Evolutionary conservation across 2,329 filamentous ascomycete genomes (phyloP), one percentile per base, ranked within the genome.

Genomic region (Phaeosphaeria sp.): DNA sequence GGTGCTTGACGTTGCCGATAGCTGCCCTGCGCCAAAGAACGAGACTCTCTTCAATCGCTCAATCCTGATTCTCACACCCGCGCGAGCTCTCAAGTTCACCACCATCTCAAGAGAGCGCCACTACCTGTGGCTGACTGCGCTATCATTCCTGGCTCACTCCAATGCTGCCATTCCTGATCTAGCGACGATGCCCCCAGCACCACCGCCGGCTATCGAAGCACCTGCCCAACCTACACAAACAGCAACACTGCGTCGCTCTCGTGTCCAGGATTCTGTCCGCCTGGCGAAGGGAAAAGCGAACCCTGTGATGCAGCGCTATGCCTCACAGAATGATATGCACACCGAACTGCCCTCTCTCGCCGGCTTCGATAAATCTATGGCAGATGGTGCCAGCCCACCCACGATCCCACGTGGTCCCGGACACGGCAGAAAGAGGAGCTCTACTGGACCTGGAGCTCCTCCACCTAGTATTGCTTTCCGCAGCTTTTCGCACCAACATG

Each of bases 1-100:
- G 9, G 95, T 99, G 4, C 84, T 99, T 27, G 95, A 99, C 71
- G 95, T 99, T 63, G 96, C 96, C 77, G 95, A 99, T 68, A 92
- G 95, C 71, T 96, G 95, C 61, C 87, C 92, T 6, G 76, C 91
- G 40, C 94, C 94, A 1, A 95, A 90, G 75, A 90, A 89, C 52
- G 75, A 83, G 40, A 76, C 82, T 21, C 80, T 92, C 9, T 98
- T 97, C 81, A 92, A 96, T 78, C 89, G 95, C 51, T 98, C 95
- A 0, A 98, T 99, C 67, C 80, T 99, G 48, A 97, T 99, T 64
- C 79, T 99, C 49, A 99, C 95, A 4, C 94, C 95, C 1, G 90
- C 96, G 68, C 87, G 95, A 67, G 95, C 95, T 1, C 84, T 99
- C 56, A 99, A 99, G 74, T 98, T 99, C 75, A 99, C 95, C 0